A percentile compares a stretch with the other conserved stretches of the same genome.
Conservation (phyloP, 352 stramenopile genomes). For the Phytopythium chamaehyphon region DNA sequence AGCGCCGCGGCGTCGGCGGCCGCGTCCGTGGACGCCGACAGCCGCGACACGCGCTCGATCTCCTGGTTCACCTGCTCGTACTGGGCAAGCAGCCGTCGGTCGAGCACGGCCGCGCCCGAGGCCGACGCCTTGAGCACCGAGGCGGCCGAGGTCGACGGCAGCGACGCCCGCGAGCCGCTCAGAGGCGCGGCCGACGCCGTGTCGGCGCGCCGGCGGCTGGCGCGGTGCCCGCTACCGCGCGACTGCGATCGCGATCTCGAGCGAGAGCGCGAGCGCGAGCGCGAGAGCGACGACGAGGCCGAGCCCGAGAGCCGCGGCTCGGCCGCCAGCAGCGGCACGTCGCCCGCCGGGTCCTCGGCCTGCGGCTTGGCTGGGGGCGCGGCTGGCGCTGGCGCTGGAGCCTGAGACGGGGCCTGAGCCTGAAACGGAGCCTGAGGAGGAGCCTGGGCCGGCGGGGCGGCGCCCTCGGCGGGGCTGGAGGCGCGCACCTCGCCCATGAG, state of each 20-base stretch:
- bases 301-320: slow-evolving; percentile 10
- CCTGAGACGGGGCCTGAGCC: too few species aligned
- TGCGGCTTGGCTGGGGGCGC: neutral
- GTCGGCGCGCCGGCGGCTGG: slow-evolving; percentile 22
- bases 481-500: too few species aligned
- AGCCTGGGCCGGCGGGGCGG: too few species aligned
- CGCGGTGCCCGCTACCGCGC: slow-evolving; percentile 9
- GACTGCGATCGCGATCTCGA: slow-evolving; percentile 7
- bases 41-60: slow-evolving; percentile 62
- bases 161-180: slow-evolving; percentile 26
- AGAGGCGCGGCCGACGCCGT: slow-evolving; percentile 14
- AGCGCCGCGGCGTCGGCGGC: slow-evolving; percentile 16
- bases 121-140: slow-evolving; percentile 11
- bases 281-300: slow-evolving; percentile 2
- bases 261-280: slow-evolving; percentile 8
- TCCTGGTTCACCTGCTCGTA: slow-evolving; percentile 78
- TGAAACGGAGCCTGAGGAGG: too few species aligned
- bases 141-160: slow-evolving; percentile 19
- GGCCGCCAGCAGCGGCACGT: slow-evolving; percentile 1
- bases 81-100: slow-evolving; percentile 61
- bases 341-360: neutral
- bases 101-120: slow-evolving; percentile 41
- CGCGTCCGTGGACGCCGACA: slow-evolving; percentile 18
- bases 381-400: too few species aligned
- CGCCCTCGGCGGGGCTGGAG: too few species aligned